Conservation (phyloP, 805 yeast species). For the Suhomyces xylopsoci region DNA sequence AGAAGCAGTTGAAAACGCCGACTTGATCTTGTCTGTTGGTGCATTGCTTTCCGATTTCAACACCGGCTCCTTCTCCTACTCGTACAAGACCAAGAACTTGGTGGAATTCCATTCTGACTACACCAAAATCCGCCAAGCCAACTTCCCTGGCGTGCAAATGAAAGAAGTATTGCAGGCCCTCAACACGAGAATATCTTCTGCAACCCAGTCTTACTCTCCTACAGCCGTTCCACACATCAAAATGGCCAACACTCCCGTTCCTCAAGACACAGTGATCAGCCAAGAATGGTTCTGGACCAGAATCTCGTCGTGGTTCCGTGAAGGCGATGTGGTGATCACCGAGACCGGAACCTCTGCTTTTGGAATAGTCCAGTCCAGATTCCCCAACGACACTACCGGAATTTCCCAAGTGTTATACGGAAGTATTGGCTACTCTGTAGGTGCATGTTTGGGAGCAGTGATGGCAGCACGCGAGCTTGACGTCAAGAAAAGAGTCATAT, state of each 20-base stretch:
- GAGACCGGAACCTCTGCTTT: slow-evolving; percentile 78
- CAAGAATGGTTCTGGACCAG: slow-evolving; percentile 72
- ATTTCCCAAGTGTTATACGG: slow-evolving; percentile 78
- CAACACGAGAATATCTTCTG: slow-evolving; percentile 34
- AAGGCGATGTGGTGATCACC: slow-evolving; percentile 64
- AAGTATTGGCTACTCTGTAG: slow-evolving; percentile 68
- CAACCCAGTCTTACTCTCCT: slow-evolving; percentile 45
- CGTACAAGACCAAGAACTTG: slow-evolving; percentile 69
- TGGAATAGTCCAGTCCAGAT: slow-evolving; percentile 64
- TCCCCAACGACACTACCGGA: slow-evolving; percentile 61
- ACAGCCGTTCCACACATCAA: slow-evolving; percentile 55
- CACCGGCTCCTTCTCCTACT: slow-evolving; percentile 82
- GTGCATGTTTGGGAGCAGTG: slow-evolving; percentile 66
- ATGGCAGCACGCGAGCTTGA: slow-evolving; percentile 65
- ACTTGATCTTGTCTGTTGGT: slow-evolving; percentile 75
- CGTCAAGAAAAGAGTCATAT: slow-evolving; percentile 57
- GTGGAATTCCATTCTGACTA: slow-evolving; percentile 78
- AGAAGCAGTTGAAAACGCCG: slow-evolving; percentile 69
- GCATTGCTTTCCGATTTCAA: slow-evolving; percentile 84
- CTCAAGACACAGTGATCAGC: slow-evolving; percentile 32
- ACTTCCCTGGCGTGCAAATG: slow-evolving; percentile 73
- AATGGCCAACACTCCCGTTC: slow-evolving; percentile 43
- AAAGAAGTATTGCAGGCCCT: slow-evolving; percentile 40
- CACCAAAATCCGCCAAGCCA: slow-evolving; percentile 66
- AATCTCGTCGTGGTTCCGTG: slow-evolving; percentile 58